phyloP scores from a whole-genome alignment of 2,329 filamentous ascomycete species.

The Talaromyces amestolkiae region DNA sequence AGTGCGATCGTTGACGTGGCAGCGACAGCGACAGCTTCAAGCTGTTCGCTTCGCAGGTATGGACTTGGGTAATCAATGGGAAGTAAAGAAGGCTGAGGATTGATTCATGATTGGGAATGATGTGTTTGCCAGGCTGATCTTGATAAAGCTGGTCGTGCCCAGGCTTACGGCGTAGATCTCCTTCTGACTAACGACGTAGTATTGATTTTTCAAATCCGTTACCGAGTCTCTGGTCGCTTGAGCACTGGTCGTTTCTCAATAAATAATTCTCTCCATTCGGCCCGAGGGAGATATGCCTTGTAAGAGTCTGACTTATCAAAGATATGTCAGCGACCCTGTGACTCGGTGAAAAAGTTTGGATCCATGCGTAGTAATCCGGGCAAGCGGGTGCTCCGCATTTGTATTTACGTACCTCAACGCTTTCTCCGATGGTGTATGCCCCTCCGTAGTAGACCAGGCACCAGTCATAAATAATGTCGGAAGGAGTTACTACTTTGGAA shows the following conservation, averaged over 20 bases:
- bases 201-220: slow-evolving; percentile 3
- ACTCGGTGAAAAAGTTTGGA: neutral
- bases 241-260: neutral
- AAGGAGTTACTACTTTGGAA: neutral
- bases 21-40: neutral
- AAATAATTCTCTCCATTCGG: slow-evolving; percentile 8
- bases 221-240: neutral
- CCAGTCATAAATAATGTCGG: neutral
- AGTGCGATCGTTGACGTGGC: slow-evolving; percentile 9
- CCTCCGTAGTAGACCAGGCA: neutral
- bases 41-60: neutral
- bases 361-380: neutral
- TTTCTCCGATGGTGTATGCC: slow-evolving; percentile 1
- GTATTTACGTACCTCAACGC: slow-evolving; percentile 5
- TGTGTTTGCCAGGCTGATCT: slow-evolving; percentile 15
- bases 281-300: slow-evolving; percentile 8
- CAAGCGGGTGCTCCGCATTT: slow-evolving; percentile 11
- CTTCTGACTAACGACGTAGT: slow-evolving; percentile 33
- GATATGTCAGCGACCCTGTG: slow-evolving; percentile 4
- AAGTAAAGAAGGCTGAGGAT: neutral
- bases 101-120: slow-evolving; percentile 11
- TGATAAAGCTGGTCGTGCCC: slow-evolving; percentile 34
- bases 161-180: slow-evolving; percentile 48
- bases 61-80: neutral
- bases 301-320: neutral